Evolutionary conservation across 768 basidiomycete genomes (phyloP).

Genomic region (Calocybe indica): DNA sequence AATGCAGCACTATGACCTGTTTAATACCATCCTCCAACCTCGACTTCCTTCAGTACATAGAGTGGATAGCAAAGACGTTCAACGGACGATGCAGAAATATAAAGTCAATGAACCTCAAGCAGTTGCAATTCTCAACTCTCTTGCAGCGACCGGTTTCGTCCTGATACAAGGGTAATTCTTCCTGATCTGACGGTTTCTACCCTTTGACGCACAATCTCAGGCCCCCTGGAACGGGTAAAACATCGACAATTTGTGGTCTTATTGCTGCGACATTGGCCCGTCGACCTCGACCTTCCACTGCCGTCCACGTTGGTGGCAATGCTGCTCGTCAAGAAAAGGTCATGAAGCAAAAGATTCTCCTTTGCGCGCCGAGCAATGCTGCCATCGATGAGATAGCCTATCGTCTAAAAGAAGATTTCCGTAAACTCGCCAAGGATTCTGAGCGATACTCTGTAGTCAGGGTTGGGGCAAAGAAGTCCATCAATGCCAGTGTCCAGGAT

Average conservation of each 20-base stretch:
- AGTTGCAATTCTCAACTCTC: conserved; percentile 72
- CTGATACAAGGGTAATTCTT: conserved; percentile 84
- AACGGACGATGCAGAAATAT: conserved; percentile 61
- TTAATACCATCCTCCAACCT: conserved; percentile 64
- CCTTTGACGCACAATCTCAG: conserved; percentile 30
- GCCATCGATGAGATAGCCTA: conserved; percentile 95
- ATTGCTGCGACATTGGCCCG: conserved; percentile 74
- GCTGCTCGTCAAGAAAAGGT: conserved; percentile 34
- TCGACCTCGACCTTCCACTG: conserved; percentile 49
- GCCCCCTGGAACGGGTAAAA: conserved; percentile 98
- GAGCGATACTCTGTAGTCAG: conserved; percentile 80
- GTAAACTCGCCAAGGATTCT: conserved; percentile 45
- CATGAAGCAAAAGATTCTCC: conserved; percentile 58
- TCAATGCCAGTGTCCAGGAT: conserved; percentile 77
- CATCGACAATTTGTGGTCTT: conserved; percentile 95
- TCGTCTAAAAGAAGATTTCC: conserved; percentile 77
- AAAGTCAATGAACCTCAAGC: conserved; percentile 94
- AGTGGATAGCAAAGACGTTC: conserved; percentile 46
- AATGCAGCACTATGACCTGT: conserved; percentile 77
- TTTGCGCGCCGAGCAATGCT: conserved; percentile 98
- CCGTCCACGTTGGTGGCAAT: conserved; percentile 40
- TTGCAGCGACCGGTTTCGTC: conserved; percentile 71
- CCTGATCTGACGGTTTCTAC: not conserved
- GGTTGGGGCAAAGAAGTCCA: conserved; percentile 71
- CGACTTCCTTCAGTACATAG: conserved; percentile 41